Evolutionary conservation across 495 filamentous ascomycete genomes (phyloP).

Genomic region (Platismatia glauca): DNA sequence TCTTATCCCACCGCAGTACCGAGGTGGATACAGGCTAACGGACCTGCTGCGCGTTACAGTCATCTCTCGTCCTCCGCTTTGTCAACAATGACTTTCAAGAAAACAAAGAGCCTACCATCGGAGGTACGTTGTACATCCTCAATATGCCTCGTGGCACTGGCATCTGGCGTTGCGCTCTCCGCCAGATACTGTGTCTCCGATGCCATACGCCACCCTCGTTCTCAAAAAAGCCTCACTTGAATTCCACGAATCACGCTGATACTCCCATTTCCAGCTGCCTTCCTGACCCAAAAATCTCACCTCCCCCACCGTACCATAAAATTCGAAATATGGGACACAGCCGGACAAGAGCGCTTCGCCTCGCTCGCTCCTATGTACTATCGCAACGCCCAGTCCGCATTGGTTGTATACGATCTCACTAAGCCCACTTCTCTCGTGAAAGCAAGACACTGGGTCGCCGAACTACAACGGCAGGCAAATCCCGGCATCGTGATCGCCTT

Average conservation of each 20-base stretch:
- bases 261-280: slow-evolving; percentile 58
- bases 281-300: slow-evolving; percentile 96
- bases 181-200: not conserved
- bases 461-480: slow-evolving; percentile 93
- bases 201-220: not conserved
- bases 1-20: slow-evolving; percentile 7
- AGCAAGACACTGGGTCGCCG: slow-evolving; percentile 97
- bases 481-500: slow-evolving; percentile 97
- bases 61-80: slow-evolving; percentile 93
- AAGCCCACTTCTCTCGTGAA: slow-evolving; percentile 93
- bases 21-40: not conserved
- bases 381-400: slow-evolving; percentile 96
- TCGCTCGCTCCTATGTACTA: slow-evolving; percentile 99
- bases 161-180: not conserved
- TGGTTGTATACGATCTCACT: slow-evolving; percentile 97
- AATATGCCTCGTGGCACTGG: not conserved
- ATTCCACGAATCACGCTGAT: not conserved
- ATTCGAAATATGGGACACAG: slow-evolving; percentile 99
- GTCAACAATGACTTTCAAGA: slow-evolving; percentile 99
- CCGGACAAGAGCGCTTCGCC: slow-evolving; percentile 95
- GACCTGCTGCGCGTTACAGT: slow-evolving; percentile 46
- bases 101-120: slow-evolving; percentile 99
- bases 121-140: slow-evolving; percentile 53
- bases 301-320: slow-evolving; percentile 96
- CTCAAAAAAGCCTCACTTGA: not conserved